Conservation (phyloP, 139 green algal species). For the Cymbomonas tetramitiformis region DNA sequence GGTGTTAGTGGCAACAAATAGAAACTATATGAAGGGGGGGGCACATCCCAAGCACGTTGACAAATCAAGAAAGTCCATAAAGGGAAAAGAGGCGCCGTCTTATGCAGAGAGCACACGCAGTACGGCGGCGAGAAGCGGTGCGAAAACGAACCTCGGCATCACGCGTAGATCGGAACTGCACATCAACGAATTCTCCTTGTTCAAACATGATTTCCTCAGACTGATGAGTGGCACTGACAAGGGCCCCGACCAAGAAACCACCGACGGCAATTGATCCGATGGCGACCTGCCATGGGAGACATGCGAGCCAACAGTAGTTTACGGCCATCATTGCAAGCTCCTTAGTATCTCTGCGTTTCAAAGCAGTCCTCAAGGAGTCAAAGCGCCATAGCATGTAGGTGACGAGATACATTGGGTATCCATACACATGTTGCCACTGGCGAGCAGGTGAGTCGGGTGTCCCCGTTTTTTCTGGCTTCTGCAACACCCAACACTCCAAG, state of each 20-base stretch:
- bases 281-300: background rate
- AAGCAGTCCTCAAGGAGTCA: background rate
- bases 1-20: no score
- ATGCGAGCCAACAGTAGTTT: constrained; percentile 10
- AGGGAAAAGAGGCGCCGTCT: no score
- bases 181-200: constrained; percentile 13
- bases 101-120: no score
- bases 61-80: no score
- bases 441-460: background rate
- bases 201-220: constrained; percentile 22
- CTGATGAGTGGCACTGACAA: constrained; percentile 22
- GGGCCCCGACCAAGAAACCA: constrained; percentile 15
- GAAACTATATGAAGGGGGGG: no score
- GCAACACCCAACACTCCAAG: no score
- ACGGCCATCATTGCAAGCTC: constrained; percentile 4
- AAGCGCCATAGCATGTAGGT: constrained; percentile 17
- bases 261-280: constrained; percentile 3
- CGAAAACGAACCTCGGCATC: constrained; percentile 17
- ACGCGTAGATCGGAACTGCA: constrained; percentile 17
- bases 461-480: background rate
- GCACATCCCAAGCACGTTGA: no score
- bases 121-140: no score
- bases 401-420: constrained; percentile 17
- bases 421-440: constrained; percentile 17
- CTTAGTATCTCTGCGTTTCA: constrained; percentile 1